Evolutionary conservation across 2,329 filamentous ascomycete species (phyloP).

Genomic region (Trichoderma sp.): DNA sequence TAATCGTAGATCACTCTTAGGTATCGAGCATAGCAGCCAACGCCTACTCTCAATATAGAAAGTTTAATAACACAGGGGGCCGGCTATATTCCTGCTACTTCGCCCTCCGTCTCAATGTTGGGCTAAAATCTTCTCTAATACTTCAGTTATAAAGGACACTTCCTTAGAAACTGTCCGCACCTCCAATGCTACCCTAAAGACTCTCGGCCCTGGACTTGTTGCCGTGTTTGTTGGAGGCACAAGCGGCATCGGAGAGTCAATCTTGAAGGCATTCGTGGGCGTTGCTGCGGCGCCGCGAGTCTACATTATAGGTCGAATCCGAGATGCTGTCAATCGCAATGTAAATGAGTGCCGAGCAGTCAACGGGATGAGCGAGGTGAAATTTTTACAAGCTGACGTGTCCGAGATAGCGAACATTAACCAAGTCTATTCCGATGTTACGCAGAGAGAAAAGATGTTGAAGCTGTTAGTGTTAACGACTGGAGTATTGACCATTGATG

Average conservation of each 20-base stretch:
- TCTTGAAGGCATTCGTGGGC: conserved; percentile 45
- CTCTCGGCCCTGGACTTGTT: conserved; percentile 20
- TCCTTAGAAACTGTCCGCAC: background rate
- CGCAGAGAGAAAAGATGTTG: conserved; percentile 40
- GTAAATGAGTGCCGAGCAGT: conserved; percentile 39
- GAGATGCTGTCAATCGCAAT: conserved; percentile 37
- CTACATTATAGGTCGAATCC: conserved; percentile 50
- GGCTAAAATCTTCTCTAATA: background rate
- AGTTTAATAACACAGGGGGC: background rate
- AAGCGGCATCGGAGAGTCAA: conserved; percentile 50
- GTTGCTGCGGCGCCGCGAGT: conserved; percentile 35
- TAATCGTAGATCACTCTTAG: background rate
- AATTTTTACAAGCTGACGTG: conserved; percentile 49
- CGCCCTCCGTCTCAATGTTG: background rate
- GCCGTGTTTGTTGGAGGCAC: conserved; percentile 53
- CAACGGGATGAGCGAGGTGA: conserved; percentile 43
- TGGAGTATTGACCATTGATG: conserved; percentile 22
- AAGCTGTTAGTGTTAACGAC: conserved; percentile 44
- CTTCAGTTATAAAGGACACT: background rate
- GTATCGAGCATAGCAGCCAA: background rate
- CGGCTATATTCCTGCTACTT: background rate
- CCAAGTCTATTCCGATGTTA: conserved; percentile 44
- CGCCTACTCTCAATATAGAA: background rate
- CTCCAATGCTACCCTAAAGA: background rate
- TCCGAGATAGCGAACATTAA: conserved; percentile 51